Percentiles rank a stretch among this genome's conserved stretches.
These are phyloP conservation scores for Mortierella sp. DNA, from an alignment of 371 early-diverging fungal species.

Conservation along the genomic window DNA sequence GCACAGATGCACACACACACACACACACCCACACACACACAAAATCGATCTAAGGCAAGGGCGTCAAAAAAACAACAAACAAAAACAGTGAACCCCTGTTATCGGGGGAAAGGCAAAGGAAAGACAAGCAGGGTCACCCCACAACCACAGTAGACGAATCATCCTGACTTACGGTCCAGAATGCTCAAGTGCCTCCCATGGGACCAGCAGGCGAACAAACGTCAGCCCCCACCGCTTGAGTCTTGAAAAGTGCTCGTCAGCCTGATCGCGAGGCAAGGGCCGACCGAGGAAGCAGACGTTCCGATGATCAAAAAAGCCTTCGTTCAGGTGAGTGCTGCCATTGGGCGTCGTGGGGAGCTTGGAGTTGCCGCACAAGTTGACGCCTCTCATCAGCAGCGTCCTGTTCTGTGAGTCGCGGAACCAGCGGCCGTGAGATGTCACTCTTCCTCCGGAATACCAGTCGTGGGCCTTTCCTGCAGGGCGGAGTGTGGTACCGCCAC, in stretches of 20 bases:
- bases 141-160: not conserved
- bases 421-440: slow-evolving; percentile 60
- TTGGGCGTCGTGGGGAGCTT: slow-evolving; percentile 73
- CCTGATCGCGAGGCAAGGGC: slow-evolving; percentile 85
- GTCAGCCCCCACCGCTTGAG: slow-evolving; percentile 85
- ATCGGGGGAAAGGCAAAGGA: not conserved
- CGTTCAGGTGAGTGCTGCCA: slow-evolving; percentile 67
- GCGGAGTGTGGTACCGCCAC: slow-evolving; percentile 19
- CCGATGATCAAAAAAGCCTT: slow-evolving; percentile 76
- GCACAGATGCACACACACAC: not conserved
- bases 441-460: slow-evolving; percentile 55
- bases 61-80: not conserved
- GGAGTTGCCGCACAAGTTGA: slow-evolving; percentile 76
- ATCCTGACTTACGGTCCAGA: slow-evolving; percentile 65
- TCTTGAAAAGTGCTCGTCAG: slow-evolving; percentile 80
- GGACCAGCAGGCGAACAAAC: slow-evolving; percentile 76
- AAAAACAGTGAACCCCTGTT: not conserved
- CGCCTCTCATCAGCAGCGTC: slow-evolving; percentile 70
- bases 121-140: not conserved
- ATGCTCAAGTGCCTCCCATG: slow-evolving; percentile 90
- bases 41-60: not conserved
- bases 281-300: slow-evolving; percentile 76
- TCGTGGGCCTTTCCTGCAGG: slow-evolving; percentile 57
- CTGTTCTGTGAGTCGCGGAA: slow-evolving; percentile 69
- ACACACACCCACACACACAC: no score